Percentiles rank a stretch among this genome's conserved stretches.
phyloP scores from a whole-genome alignment of 2,329 filamentous ascomycete species.

The Fusarium piperis region DNA sequence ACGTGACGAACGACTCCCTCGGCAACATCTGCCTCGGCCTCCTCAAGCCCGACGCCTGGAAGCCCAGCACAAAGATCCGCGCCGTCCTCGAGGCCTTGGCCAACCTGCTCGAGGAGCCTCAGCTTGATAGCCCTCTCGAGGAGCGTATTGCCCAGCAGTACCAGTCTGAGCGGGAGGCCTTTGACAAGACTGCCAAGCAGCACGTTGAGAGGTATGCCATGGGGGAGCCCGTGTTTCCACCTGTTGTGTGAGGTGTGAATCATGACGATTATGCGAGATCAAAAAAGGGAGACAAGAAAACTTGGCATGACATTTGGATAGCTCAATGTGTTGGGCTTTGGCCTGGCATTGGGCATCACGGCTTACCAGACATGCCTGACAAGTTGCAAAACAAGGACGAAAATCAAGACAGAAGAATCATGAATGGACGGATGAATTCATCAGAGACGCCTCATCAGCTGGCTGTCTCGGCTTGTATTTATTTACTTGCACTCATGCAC shows the following conservation, averaged over 20 bases:
- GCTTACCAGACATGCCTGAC: not conserved
- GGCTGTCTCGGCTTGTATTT: slow-evolving; percentile 13
- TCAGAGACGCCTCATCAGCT: not conserved
- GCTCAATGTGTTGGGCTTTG: not conserved
- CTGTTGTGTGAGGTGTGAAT: slow-evolving; percentile 21
- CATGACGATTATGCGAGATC: not conserved
- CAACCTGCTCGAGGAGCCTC: slow-evolving; percentile 79
- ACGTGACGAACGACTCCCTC: slow-evolving; percentile 86
- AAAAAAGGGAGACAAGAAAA: not conserved
- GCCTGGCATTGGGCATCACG: not conserved
- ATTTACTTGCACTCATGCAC: not conserved
- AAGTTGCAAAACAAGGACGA: not conserved
- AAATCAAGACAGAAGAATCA: not conserved
- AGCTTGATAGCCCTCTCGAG: slow-evolving; percentile 91
- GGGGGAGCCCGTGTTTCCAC: slow-evolving; percentile 50
- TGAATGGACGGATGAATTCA: not conserved
- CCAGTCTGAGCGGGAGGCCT: slow-evolving; percentile 72
- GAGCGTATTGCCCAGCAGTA: slow-evolving; percentile 86
- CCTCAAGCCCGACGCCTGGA: slow-evolving; percentile 90
- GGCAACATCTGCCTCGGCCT: slow-evolving; percentile 88
- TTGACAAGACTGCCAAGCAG: slow-evolving; percentile 77
- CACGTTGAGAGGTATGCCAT: slow-evolving; percentile 80
- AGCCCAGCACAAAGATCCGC: slow-evolving; percentile 81
- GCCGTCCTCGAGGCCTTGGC: slow-evolving; percentile 82
- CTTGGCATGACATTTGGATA: not conserved